phyloP scores from a whole-genome alignment of 805 yeast species.

The Wickerhamiella lipophila region DNA sequence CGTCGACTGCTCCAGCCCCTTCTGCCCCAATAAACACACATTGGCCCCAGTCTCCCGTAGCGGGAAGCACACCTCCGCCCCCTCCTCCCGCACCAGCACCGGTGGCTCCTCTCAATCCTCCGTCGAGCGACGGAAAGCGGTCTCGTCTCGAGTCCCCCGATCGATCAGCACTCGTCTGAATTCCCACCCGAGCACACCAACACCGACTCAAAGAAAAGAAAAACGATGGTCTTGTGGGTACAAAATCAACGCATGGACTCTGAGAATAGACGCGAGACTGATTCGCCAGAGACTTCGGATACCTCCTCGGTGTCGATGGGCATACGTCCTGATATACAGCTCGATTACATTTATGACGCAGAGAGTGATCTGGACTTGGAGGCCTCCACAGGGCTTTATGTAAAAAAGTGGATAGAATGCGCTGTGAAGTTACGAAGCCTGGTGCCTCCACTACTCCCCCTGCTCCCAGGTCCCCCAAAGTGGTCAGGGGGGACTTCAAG shows the following conservation, averaged over 20 bases:
- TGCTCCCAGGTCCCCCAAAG: background rate
- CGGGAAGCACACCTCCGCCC: no score
- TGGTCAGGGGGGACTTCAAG: background rate
- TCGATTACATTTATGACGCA: background rate
- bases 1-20: background rate
- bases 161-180: no score
- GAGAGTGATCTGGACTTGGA: background rate
- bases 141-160: background rate
- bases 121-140: no score
- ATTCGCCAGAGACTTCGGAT: background rate
- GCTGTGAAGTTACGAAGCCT: background rate
- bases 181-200: background rate
- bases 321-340: background rate
- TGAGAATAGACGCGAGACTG: background rate
- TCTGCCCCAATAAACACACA: background rate
- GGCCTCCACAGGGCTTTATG: background rate
- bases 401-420: background rate
- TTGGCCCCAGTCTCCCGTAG: no score
- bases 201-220: background rate
- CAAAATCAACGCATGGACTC: background rate
- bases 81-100: no score
- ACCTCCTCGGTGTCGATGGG: background rate
- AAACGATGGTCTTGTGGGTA: background rate
- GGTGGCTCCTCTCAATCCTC: no score
- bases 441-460: background rate